phyloP scores from a whole-genome alignment of 2,329 filamentous ascomycete genomes.

The Hypoxylon sp. region DNA sequence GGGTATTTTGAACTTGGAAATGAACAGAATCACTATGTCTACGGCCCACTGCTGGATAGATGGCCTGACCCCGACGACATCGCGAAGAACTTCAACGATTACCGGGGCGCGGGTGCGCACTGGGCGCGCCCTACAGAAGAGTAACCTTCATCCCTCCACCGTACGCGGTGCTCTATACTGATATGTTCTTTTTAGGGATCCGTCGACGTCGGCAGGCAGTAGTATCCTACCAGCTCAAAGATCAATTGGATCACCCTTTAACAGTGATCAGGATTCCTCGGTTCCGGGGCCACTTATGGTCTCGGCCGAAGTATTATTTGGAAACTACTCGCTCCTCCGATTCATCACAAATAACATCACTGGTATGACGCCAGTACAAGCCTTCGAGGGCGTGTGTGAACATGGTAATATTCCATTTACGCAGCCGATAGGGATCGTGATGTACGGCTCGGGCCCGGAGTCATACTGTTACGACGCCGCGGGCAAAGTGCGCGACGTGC shows the following conservation, averaged over 20 bases:
- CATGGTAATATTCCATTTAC: constrained; percentile 36
- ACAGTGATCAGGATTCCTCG: neutral
- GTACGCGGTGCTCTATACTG: neutral
- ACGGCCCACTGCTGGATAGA: constrained; percentile 36
- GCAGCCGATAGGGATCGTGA: constrained; percentile 15
- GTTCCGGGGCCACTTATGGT: constrained; percentile 35
- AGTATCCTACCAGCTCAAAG: neutral
- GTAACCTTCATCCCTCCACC: constrained; percentile 4
- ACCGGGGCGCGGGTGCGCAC: neutral
- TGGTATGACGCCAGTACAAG: constrained; percentile 24
- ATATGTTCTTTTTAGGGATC: constrained; percentile 20
- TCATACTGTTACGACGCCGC: constrained; percentile 10
- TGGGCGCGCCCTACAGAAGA: constrained; percentile 24
- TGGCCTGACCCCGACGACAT: constrained; percentile 39
- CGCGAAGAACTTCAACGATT: constrained; percentile 33
- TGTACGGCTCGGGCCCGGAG: constrained; percentile 7
- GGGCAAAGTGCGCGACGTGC: neutral
- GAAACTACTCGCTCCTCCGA: constrained; percentile 38
- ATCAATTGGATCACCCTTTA: constrained; percentile 23
- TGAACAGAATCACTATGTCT: constrained; percentile 30
- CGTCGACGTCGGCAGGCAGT: neutral
- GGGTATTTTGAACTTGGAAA: constrained; percentile 43
- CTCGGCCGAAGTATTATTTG: constrained; percentile 38
- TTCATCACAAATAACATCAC: constrained; percentile 30
- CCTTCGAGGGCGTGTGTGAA: constrained; percentile 30